Conservation (phyloP, 2,329 filamentous ascomycete genomes). For the Beauveria pseudobassiana region DNA sequence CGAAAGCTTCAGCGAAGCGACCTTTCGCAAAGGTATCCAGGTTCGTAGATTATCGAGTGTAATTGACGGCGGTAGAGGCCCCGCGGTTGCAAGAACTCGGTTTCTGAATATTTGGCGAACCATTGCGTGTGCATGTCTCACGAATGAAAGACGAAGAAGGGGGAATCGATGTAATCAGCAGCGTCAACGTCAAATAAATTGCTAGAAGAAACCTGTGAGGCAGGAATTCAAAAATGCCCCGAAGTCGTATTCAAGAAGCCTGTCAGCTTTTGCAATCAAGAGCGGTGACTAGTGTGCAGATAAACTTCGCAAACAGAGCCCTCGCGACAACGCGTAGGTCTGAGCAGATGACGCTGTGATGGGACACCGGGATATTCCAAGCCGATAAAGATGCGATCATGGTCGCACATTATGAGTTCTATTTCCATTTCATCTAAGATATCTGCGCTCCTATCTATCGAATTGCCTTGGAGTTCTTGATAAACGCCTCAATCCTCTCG, state of each 20-base stretch:
- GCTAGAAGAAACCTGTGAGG: background rate
- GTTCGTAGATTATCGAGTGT: slow-evolving; percentile 49
- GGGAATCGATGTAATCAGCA: background rate
- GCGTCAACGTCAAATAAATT: background rate
- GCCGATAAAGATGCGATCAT: background rate
- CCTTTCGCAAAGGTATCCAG: slow-evolving; percentile 62
- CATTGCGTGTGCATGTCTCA: slow-evolving; percentile 16
- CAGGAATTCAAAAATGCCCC: background rate
- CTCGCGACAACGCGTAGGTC: background rate
- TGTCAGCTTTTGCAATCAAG: background rate
- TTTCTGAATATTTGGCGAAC: slow-evolving; percentile 41
- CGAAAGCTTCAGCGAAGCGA: slow-evolving; percentile 42
- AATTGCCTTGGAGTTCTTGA: slow-evolving; percentile 62
- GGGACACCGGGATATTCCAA: background rate
- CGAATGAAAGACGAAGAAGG: background rate
- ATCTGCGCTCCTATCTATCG: slow-evolving; percentile 26
- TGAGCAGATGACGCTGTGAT: too few relatives aligned
- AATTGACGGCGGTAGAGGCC: slow-evolving; percentile 44
- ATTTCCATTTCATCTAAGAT: background rate
- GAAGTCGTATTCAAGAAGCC: background rate
- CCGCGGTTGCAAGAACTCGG: slow-evolving; percentile 48
- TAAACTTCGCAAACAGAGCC: background rate
- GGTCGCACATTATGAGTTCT: background rate
- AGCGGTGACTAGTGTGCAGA: background rate
- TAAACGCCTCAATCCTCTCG: slow-evolving; percentile 72